Evolutionary conservation across 208 protist species (phyloP).

Genomic region (Leishmania major): DNA sequence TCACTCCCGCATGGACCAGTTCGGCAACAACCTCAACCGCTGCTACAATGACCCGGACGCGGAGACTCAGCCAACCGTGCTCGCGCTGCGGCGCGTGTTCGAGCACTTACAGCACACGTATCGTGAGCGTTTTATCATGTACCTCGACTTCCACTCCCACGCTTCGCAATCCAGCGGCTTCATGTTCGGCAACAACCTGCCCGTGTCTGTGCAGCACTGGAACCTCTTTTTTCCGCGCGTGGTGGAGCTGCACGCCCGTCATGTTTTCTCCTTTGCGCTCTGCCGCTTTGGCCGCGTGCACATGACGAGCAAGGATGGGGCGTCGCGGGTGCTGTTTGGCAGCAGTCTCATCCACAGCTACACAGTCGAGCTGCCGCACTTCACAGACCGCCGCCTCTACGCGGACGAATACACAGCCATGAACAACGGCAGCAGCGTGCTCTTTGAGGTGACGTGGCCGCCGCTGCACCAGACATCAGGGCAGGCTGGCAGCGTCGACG

Average conservation of each 20-base stretch:
- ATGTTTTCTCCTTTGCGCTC: constrained; percentile 73
- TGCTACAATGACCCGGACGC: constrained; percentile 90
- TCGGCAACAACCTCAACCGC: constrained; percentile 94
- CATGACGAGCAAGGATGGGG: constrained; percentile 83
- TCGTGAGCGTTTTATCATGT: constrained; percentile 81
- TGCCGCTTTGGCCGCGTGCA: constrained; percentile 75
- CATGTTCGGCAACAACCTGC: constrained; percentile 92
- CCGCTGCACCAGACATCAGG: constrained; percentile 9
- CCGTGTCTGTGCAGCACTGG: constrained; percentile 79
- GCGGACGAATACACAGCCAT: constrained; percentile 48
- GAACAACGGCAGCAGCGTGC: constrained; percentile 40
- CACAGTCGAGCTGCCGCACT: constrained; percentile 85
- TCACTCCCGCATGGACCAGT: constrained; percentile 91
- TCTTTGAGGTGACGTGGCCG: constrained; percentile 30
- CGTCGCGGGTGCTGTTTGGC: constrained; percentile 86
- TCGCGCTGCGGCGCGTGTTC: constrained; percentile 80
- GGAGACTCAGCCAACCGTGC: constrained; percentile 78
- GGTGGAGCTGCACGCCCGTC: constrained; percentile 71
- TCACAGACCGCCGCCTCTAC: constrained; percentile 70
- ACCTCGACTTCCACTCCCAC: constrained; percentile 95
- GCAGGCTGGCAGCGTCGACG: background rate
- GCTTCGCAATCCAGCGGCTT: constrained; percentile 90
- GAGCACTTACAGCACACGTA: constrained; percentile 66
- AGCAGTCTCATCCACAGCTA: constrained; percentile 80
- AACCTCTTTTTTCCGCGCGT: constrained; percentile 82